Conservation (phyloP, 768 basidiomycete species). For the Hericium coralloides region DNA sequence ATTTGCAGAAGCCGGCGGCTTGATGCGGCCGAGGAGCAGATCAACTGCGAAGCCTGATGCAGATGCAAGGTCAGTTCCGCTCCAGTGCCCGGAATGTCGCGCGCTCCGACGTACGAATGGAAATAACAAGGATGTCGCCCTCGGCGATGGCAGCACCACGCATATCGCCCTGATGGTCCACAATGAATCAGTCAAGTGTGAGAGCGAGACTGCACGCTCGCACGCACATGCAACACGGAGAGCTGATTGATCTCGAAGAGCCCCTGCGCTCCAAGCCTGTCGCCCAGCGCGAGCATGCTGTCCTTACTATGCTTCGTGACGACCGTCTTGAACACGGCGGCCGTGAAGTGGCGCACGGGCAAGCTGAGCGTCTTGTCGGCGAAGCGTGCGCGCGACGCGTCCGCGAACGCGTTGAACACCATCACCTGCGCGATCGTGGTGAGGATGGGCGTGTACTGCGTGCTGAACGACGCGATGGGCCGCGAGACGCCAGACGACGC, state of each 20-base stretch:
- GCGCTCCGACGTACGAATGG: conserved; percentile 40
- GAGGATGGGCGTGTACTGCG: conserved; percentile 53
- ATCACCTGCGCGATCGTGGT: conserved; percentile 42
- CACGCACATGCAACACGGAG: conserved; percentile 40
- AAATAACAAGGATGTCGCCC: conserved; percentile 42
- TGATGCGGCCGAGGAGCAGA: conserved; percentile 45
- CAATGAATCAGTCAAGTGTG: too few relatives aligned
- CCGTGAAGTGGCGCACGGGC: conserved; percentile 45
- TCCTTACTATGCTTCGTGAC: conserved; percentile 46
- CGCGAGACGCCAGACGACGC: neutral
- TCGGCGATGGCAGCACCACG: conserved; percentile 30
- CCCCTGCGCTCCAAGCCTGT: conserved; percentile 60
- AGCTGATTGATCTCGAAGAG: conserved; percentile 58
- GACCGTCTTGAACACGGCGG: conserved; percentile 47
- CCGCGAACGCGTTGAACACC: conserved; percentile 35
- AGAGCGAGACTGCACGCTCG: conserved; percentile 11
- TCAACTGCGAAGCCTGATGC: conserved; percentile 46
- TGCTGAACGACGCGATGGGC: conserved; percentile 43
- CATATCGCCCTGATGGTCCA: conserved; percentile 11
- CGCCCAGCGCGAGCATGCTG: conserved; percentile 43
- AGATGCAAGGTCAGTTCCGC: conserved; percentile 20
- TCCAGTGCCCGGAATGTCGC: conserved; percentile 9
- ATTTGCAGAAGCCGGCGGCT: conserved; percentile 34
- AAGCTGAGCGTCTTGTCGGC: conserved; percentile 31
- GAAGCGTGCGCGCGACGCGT: conserved; percentile 32